Conservation (phyloP, 441 rosid genomes). For the Kokia cookei region DNA sequence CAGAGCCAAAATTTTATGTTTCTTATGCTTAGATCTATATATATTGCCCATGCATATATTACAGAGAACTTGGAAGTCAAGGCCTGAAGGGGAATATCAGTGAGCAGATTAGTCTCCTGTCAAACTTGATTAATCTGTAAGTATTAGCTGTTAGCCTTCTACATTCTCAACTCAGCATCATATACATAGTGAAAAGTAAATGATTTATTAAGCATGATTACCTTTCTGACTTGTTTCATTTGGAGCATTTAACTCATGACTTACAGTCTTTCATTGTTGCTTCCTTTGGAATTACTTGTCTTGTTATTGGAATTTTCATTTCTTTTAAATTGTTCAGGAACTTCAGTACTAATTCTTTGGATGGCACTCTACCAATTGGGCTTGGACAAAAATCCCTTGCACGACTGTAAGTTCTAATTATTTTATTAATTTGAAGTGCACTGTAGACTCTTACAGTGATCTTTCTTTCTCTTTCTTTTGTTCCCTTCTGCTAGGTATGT, state of each 20-base stretch:
- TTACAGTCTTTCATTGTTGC: neutral
- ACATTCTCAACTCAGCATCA: neutral
- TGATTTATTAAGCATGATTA: neutral
- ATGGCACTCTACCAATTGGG: slow-evolving; percentile 63
- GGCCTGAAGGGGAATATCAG: slow-evolving; percentile 88
- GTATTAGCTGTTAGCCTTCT: slow-evolving; percentile 29
- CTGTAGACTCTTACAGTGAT: neutral
- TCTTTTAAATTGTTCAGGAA: slow-evolving; percentile 42
- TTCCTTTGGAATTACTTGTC: neutral
- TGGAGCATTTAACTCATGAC: neutral
- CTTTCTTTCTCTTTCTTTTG: neutral
- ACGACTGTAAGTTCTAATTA: slow-evolving; percentile 57
- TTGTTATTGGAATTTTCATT: neutral
- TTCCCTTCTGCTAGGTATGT: neutral
- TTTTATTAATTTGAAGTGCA: neutral
- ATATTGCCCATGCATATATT: slow-evolving; percentile 8
- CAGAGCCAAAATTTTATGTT: neutral
- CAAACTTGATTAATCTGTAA: slow-evolving; percentile 86
- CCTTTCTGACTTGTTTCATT: neutral
- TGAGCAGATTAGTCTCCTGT: slow-evolving; percentile 76
- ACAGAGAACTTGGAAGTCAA: slow-evolving; percentile 92
- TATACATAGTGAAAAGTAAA: neutral
- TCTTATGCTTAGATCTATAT: neutral
- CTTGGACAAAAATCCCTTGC: slow-evolving; percentile 75
- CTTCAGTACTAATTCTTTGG: slow-evolving; percentile 76